Base-by-base conservation (phyloP, 345 rosid genomes). In the Hibiscus tridactylites region DNA sequence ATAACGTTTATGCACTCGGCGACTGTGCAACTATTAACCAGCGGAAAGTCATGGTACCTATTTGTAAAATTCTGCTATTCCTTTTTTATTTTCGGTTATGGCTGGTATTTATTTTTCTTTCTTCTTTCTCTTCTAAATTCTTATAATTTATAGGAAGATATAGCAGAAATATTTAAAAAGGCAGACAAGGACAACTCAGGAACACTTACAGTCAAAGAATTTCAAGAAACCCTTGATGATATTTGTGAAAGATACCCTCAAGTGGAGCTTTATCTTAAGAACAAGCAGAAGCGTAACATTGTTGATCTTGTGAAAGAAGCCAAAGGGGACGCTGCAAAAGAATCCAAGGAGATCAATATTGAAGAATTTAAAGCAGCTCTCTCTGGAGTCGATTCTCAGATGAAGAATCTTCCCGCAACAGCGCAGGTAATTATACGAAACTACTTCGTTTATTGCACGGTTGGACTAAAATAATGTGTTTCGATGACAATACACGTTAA, bases 11-110 rank as follows among this genome's bases (percentile, higher is more conserved):
- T 70, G 96, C 94, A 73, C 83, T 92, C 60, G 99, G 99, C 61
- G 99, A 95, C 75, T 95, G 99, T 80, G 97, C 98, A 63, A 82
- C 96, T 12, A 87, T 92, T 49, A 84, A 84, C 81, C 98, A 95
- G 77, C 98, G 97, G 2, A 92, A 86, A 82, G 77, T 95, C 76
- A 82, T 81, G 99, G 96, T 94, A 68, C 66, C 83, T 72, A 46
- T 35, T 49, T 68, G 68, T 62, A 8, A 54, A 72, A 46, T 17
- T 37, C 60, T 44, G 33, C 56, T 12, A 9, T 60, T 73, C 28
- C 53, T 60, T 57, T 53, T 33, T 13, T 29, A 58, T 44, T 66
- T 68, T 5, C 44, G 9, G 3, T 9, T 29, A 49, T n/a, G 6
- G 5, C 24, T 49, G 64, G 15, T 16, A 33, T 50, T 16, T 4